Evolutionary conservation across 2,329 filamentous ascomycete species (phyloP).

Genomic region (Stylonectria norvegica): DNA sequence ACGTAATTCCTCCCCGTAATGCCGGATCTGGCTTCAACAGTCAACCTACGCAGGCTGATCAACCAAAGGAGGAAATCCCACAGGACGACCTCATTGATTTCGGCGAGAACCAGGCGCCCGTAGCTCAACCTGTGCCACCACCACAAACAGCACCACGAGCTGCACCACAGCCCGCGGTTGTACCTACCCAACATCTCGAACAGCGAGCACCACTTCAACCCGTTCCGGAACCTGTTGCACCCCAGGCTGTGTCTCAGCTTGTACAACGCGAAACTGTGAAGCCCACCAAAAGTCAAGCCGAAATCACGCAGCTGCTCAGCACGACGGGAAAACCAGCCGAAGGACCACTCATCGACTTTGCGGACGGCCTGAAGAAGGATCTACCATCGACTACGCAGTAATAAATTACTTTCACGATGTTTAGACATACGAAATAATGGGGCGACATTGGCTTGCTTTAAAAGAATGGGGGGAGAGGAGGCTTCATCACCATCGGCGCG

Average conservation of each 20-base stretch:
- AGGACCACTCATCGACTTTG: slow-evolving; percentile 55
- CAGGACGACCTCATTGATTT: slow-evolving; percentile 55
- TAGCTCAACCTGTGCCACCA: slow-evolving; percentile 3
- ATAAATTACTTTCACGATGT: slow-evolving; percentile 13
- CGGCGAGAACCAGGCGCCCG: slow-evolving; percentile 35
- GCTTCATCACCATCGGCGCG: slow-evolving; percentile 27
- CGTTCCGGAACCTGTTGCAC: too few species aligned
- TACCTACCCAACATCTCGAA: too few species aligned
- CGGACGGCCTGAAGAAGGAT: slow-evolving; percentile 49
- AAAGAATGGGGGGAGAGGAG: slow-evolving; percentile 15
- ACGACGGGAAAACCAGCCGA: slow-evolving; percentile 46
- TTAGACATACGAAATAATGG: slow-evolving; percentile 14
- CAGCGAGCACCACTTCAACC: too few species aligned
- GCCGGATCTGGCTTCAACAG: slow-evolving; percentile 9
- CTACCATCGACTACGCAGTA: slow-evolving; percentile 36
- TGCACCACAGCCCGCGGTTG: slow-evolving; percentile 10
- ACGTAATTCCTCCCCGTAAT: slow-evolving; percentile 51
- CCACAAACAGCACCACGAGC: too few species aligned
- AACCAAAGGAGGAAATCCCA: not conserved
- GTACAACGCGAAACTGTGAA: not conserved
- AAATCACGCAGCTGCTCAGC: slow-evolving; percentile 44
- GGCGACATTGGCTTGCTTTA: slow-evolving; percentile 16
- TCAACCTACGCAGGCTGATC: slow-evolving; percentile 7
- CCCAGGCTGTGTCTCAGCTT: slow-evolving; percentile 4
- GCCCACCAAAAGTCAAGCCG: slow-evolving; percentile 22